A percentile compares a stretch with the other conserved stretches of the same genome.
Evolutionary conservation across 768 basidiomycete species (phyloP).

Genomic region (Mycena amicta): DNA sequence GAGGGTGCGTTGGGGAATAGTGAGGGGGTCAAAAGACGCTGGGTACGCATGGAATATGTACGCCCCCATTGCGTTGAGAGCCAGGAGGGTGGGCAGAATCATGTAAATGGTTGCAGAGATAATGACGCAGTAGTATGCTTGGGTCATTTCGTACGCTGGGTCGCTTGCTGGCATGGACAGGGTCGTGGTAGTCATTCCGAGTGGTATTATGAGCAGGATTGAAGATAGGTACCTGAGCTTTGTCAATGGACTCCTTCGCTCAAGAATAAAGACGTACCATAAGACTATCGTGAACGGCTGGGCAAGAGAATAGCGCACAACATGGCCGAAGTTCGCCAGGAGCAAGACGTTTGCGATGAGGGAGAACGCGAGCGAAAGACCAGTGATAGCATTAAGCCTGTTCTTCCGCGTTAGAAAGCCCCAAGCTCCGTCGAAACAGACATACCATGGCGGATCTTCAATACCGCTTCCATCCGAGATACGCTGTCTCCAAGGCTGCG

Average conservation of each 20-base stretch:
- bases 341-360: slow-evolving; percentile 38
- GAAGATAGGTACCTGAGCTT: slow-evolving; percentile 37
- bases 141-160: slow-evolving; percentile 28
- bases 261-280: slow-evolving; percentile 30
- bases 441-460: slow-evolving; percentile 39
- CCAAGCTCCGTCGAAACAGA: no score
- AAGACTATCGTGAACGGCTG: slow-evolving; percentile 39
- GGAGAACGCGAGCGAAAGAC: slow-evolving; percentile 35
- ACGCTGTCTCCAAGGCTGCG: slow-evolving; percentile 37
- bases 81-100: slow-evolving; percentile 28
- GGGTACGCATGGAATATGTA: slow-evolving; percentile 37
- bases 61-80: slow-evolving; percentile 24
- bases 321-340: slow-evolving; percentile 40
- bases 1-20: slow-evolving; percentile 41
- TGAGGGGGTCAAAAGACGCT: slow-evolving; percentile 38
- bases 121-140: slow-evolving; percentile 43
- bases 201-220: slow-evolving; percentile 37
- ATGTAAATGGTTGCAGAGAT: slow-evolving; percentile 27
- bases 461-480: slow-evolving; percentile 22
- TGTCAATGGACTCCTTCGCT: not conserved
- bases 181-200: slow-evolving; percentile 29
- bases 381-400: slow-evolving; percentile 38
- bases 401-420: no score
- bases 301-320: slow-evolving; percentile 37
- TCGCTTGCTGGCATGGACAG: no score